phyloP scores from a whole-genome alignment of 352 stramenopile genomes.

The Phytophthora constricta region DNA sequence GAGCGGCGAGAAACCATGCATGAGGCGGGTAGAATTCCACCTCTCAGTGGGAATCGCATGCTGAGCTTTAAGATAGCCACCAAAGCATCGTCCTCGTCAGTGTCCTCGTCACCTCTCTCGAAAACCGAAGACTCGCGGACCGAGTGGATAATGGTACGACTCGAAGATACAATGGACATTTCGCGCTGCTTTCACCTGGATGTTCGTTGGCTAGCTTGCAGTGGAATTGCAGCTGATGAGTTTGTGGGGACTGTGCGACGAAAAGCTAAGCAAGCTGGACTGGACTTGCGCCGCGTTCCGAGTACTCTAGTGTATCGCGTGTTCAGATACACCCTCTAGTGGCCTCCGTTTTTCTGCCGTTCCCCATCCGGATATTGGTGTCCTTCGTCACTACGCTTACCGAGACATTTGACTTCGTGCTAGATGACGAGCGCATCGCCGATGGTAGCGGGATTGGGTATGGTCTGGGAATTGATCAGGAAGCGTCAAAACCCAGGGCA shows the following conservation, averaged over 20 bases:
- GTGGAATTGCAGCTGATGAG: constrained; percentile 73
- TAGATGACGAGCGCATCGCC: constrained; percentile 75
- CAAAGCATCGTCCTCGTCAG: constrained; percentile 29
- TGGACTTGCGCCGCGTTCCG: constrained; percentile 76
- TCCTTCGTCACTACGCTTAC: constrained; percentile 45
- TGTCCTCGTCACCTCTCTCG: constrained; percentile 20
- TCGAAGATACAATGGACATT: constrained; percentile 70
- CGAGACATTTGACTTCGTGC: constrained; percentile 59
- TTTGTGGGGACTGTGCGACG: constrained; percentile 71
- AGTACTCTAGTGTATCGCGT: constrained; percentile 75
- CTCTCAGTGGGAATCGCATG: constrained; percentile 33
- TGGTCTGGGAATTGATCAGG: constrained; percentile 64
- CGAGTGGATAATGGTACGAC: constrained; percentile 76
- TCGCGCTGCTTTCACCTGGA: constrained; percentile 73
- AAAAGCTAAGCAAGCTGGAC: constrained; percentile 66
- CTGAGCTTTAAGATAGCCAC: constrained; percentile 60
- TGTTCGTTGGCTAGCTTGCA: constrained; percentile 82
- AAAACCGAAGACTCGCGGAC: constrained; percentile 57
- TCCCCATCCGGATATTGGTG: constrained; percentile 35
- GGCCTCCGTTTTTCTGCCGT: constrained; percentile 66
- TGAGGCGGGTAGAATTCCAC: constrained; percentile 9
- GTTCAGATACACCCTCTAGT: constrained; percentile 80
- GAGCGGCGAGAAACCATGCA: constrained; percentile 18
- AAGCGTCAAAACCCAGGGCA: constrained; percentile 34
- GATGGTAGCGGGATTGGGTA: constrained; percentile 72